phyloP scores from a whole-genome alignment of 2,329 filamentous ascomycete species.

The Magnaporthiopsis incrustans region DNA sequence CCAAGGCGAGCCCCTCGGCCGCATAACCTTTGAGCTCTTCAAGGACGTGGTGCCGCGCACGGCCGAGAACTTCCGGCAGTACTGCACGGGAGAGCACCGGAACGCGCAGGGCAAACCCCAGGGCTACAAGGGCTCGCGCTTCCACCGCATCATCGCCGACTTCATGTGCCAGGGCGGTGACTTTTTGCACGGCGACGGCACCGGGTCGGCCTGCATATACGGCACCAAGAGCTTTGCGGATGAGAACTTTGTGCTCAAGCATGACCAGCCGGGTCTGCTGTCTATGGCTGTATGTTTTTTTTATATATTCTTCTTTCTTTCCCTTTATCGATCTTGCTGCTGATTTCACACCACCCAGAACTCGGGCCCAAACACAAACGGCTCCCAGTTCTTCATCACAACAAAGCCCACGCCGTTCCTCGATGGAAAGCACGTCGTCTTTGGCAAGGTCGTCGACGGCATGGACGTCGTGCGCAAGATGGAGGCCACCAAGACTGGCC shows the following conservation, averaged over 20 bases:
- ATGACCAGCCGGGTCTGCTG: slow-evolving; percentile 71
- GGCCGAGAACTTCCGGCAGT: slow-evolving; percentile 93
- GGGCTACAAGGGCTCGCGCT: slow-evolving; percentile 91
- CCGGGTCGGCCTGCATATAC: slow-evolving; percentile 82
- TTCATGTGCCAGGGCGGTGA: slow-evolving; percentile 99
- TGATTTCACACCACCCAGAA: slow-evolving; percentile 46
- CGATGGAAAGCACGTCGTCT: slow-evolving; percentile 91
- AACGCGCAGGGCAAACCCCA: slow-evolving; percentile 68
- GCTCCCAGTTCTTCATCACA: slow-evolving; percentile 96
- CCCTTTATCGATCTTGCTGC: too few relatives aligned
- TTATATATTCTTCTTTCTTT: neutral
- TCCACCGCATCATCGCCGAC: slow-evolving; percentile 88
- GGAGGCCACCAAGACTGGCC: slow-evolving; percentile 78
- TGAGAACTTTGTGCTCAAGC: slow-evolving; percentile 78
- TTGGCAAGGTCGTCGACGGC: slow-evolving; percentile 81
- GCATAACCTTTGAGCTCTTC: slow-evolving; percentile 87
- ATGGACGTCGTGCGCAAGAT: slow-evolving; percentile 90
- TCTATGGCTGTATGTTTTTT: slow-evolving; percentile 75
- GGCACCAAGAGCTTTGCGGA: slow-evolving; percentile 78
- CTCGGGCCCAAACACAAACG: slow-evolving; percentile 85
- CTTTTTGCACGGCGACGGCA: slow-evolving; percentile 83
- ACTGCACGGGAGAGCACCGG: slow-evolving; percentile 90
- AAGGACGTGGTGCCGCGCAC: slow-evolving; percentile 76
- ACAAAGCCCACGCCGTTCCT: slow-evolving; percentile 80
- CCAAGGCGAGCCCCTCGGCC: slow-evolving; percentile 69